phyloP scores from a whole-genome alignment of 2,329 filamentous ascomycete species.

The Epichloe aotearoae region DNA sequence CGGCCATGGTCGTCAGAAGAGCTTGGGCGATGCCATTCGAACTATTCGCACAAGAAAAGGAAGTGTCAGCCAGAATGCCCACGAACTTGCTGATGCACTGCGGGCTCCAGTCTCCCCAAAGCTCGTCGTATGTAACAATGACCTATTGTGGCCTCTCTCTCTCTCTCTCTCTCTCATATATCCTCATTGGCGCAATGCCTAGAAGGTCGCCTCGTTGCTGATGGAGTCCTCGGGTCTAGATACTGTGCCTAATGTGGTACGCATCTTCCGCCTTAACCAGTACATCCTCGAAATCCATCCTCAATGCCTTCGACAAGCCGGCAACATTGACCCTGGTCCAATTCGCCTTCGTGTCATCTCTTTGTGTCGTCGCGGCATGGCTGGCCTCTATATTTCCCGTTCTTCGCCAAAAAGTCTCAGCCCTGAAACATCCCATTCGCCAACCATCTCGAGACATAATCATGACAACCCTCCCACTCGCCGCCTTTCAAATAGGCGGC shows the following conservation, averaged over 20 bases:
- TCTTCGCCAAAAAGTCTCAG: conserved; percentile 59
- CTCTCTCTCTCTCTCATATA: neutral
- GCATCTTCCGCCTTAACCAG: conserved; percentile 90
- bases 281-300: conserved; percentile 92
- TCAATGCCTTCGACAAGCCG: conserved; percentile 81
- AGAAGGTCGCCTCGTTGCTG: neutral
- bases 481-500: conserved; percentile 83
- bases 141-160: neutral
- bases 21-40: conserved; percentile 74
- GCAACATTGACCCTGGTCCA: conserved; percentile 86
- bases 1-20: conserved; percentile 65
- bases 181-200: neutral
- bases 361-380: conserved; percentile 70
- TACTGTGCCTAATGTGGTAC: conserved; percentile 85
- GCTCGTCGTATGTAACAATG: conserved; percentile 53
- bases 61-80: conserved; percentile 84
- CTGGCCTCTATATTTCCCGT: conserved; percentile 59
- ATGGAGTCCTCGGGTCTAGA: conserved; percentile 34
- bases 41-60: conserved; percentile 68
- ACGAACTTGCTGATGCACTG: conserved; percentile 83
- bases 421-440: conserved; percentile 73
- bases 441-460: conserved; percentile 71
- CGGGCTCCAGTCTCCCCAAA: conserved; percentile 80
- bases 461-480: conserved; percentile 76
- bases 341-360: conserved; percentile 82